Base-by-base conservation (phyloP, 495 filamentous ascomycete species). In the Xanthoparmelia taractica region DNA sequence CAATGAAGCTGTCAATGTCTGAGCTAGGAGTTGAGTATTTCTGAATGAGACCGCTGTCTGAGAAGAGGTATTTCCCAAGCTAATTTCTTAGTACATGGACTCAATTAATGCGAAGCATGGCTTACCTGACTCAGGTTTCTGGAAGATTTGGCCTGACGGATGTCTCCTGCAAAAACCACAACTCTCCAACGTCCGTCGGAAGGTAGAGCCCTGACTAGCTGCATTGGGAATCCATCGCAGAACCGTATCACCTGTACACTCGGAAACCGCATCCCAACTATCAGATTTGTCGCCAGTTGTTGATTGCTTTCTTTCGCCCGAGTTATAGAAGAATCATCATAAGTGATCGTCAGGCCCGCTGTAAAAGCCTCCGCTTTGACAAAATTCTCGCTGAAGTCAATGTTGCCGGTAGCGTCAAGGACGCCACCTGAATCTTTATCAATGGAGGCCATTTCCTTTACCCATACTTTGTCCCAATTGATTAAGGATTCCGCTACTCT, bases 1-100 rank as follows among this genome's bases (percentile, higher is more conserved):
- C 57, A 29, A 58, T 58, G 57, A 58, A 58, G 57, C 57, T 58
- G 37, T 58, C 57, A 20, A 50, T 61, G 43, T 61, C 47, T 36
- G 59, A 61, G 43, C 59, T 25, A 2, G 20, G 59, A 61, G 29
- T 13, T 61, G 41, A 15, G 13, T 54, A 61, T 61, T 54, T 52
- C 34, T 52, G 43, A 23, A 48, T 37, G 15, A n/a, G 57, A 43
- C 47, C 43, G 2, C 34, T 6, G 8, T 61, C 43, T 29, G 59
- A 61, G 41, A 61, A 54, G n/a, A 48, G 41, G 59, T 50, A 52
- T 52, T 58, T 17, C 6, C 57, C 41, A 61, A 61, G 59, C 45
- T 47, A 15, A 6, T 60, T 36, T 12, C 5, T 60, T 50, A 58
- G 56, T 17, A 54, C 13, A 58, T 15, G 17, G 3, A 41, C 6